Percentiles rank a stretch among this genome's conserved stretches.
Evolutionary conservation across 306 rosid species (phyloP).

Genomic region (Inga laurina): DNA sequence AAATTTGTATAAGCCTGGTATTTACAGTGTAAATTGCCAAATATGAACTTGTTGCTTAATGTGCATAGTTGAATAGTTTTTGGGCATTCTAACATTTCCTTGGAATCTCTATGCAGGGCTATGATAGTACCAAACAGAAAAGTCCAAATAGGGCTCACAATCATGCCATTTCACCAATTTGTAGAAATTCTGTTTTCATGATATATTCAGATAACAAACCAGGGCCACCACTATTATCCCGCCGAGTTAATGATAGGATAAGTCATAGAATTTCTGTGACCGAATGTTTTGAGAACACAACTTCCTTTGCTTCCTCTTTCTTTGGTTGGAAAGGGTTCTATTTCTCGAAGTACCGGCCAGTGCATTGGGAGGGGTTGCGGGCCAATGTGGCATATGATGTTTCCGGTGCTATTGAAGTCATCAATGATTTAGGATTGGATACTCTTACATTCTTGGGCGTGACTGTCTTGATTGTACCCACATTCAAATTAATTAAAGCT

Average conservation of each 20-base stretch:
- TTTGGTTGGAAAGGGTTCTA: conserved; percentile 36
- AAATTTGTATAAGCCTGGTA: not conserved
- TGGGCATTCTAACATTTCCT: conserved; percentile 8
- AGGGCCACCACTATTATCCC: conserved; percentile 30
- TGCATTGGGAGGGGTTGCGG: conserved; percentile 42
- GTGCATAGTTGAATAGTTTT: not conserved
- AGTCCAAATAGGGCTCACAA: conserved; percentile 29
- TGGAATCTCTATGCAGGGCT: conserved; percentile 49
- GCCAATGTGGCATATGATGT: conserved; percentile 67
- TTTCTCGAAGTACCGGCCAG: conserved; percentile 41
- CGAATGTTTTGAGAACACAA: conserved; percentile 34
- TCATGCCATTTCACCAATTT: conserved; percentile 29
- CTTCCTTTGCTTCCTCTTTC: conserved; percentile 37
- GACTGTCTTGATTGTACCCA: conserved; percentile 66
- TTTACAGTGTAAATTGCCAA: not conserved
- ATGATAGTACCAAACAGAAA: conserved; percentile 42
- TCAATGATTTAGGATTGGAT: conserved; percentile 81
- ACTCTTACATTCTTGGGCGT: conserved; percentile 67
- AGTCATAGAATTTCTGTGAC: conserved; percentile 40
- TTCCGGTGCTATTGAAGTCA: conserved; percentile 61
- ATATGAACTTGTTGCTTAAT: not conserved
- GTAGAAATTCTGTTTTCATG: conserved; percentile 46
- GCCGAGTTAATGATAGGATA: conserved; percentile 36
- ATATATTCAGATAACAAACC: conserved; percentile 46
- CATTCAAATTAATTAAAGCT: conserved; percentile 61